These are phyloP conservation scores for Perkinsela sp. DNA, from an alignment of 208 protist genomes.

Conservation along the genomic window DNA sequence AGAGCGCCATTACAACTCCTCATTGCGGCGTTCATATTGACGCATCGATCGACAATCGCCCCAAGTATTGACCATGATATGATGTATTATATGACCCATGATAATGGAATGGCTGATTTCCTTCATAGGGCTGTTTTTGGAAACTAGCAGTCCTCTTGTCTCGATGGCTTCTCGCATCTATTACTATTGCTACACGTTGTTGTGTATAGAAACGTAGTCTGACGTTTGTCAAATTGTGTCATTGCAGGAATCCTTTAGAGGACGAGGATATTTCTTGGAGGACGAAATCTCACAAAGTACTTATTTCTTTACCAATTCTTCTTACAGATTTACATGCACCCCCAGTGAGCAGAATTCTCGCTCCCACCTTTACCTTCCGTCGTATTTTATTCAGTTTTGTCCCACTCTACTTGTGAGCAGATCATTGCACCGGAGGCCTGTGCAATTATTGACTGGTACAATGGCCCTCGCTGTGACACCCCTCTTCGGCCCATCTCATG, in stretches of 20 bases:
- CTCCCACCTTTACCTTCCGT: too few relatives aligned
- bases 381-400: neutral
- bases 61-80: neutral
- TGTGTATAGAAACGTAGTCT: too few relatives aligned
- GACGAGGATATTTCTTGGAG: too few relatives aligned
- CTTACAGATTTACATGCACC: neutral
- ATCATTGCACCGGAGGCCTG: neutral
- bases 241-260: too few relatives aligned
- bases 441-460: neutral
- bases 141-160: too few relatives aligned
- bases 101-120: neutral
- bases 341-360: neutral
- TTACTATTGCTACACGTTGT: too few relatives aligned
- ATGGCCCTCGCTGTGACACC: neutral
- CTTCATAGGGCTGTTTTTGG: neutral
- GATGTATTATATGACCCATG: neutral
- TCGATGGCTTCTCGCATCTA: too few relatives aligned
- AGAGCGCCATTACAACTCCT: neutral
- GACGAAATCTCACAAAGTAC: too few relatives aligned
- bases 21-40: neutral
- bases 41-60: neutral
- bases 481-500: neutral
- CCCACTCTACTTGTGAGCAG: neutral
- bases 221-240: too few relatives aligned
- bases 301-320: neutral